Percentiles rank a stretch among this genome's conserved stretches.
Conservation (phyloP, 2,329 filamentous ascomycete species). For the Delphinella strobiligena region DNA sequence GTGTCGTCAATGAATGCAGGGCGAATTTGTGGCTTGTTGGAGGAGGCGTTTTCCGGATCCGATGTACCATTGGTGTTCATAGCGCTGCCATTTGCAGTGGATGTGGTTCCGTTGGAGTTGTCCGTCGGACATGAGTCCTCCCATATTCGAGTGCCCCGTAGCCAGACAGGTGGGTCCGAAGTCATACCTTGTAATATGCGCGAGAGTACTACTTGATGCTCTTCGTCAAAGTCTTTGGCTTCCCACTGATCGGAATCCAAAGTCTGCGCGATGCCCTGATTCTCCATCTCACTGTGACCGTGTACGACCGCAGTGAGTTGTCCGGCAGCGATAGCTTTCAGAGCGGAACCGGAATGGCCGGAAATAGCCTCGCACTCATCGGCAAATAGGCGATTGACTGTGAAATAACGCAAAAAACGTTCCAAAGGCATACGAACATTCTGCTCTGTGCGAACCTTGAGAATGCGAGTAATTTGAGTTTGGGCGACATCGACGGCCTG, state of each 20-base stretch:
- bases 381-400: slow-evolving; percentile 68
- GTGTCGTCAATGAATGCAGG: slow-evolving; percentile 69
- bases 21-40: slow-evolving; percentile 13
- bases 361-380: slow-evolving; percentile 81
- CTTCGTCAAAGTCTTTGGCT: slow-evolving; percentile 60
- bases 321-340: slow-evolving; percentile 69
- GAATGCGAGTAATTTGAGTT: slow-evolving; percentile 57
- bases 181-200: slow-evolving; percentile 59
- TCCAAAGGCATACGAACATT: slow-evolving; percentile 54
- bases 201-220: slow-evolving; percentile 47
- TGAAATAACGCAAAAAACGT: slow-evolving; percentile 71
- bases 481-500: slow-evolving; percentile 73
- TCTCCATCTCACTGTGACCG: slow-evolving; percentile 57
- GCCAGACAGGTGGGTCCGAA: slow-evolving; percentile 56
- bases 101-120: slow-evolving; percentile 4
- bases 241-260: slow-evolving; percentile 77
- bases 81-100: slow-evolving; percentile 1
- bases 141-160: slow-evolving; percentile 44
- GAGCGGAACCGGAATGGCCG: slow-evolving; percentile 59
- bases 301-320: slow-evolving; percentile 75
- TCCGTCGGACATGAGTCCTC: slow-evolving; percentile 24
- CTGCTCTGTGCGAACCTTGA: slow-evolving; percentile 67
- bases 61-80: slow-evolving; percentile 19
- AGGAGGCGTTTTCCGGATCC: slow-evolving; percentile 14
- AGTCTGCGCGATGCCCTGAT: slow-evolving; percentile 59